These are phyloP conservation scores for Tremella mesenterica DNA, from an alignment of 768 basidiomycete species.

Conservation along the genomic window DNA sequence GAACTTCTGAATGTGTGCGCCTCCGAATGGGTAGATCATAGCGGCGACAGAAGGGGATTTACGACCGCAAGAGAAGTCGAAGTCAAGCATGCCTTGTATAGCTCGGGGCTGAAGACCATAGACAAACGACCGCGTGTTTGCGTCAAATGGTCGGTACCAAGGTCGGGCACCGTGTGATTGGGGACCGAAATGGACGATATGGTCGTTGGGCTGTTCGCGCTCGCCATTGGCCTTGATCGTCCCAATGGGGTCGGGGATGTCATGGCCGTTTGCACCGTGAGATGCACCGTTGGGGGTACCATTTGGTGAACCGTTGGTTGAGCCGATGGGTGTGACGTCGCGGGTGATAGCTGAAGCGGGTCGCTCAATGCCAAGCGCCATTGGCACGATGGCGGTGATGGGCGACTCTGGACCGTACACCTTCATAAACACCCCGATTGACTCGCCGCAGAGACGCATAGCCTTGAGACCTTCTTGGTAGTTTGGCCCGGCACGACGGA, in stretches of 20 bases:
- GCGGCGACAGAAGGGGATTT: conserved; percentile 85
- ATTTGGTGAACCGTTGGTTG: conserved; percentile 43
- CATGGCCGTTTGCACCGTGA: conserved; percentile 28
- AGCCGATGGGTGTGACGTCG: conserved; percentile 47
- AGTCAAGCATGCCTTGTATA: conserved; percentile 97
- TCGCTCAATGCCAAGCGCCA: conserved; percentile 77
- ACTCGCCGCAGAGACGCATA: conserved; percentile 91
- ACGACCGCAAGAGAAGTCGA: conserved; percentile 96
- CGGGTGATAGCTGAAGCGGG: conserved; percentile 47
- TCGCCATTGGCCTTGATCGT: conserved; percentile 67
- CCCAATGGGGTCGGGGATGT: conserved; percentile 49
- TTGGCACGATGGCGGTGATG: conserved; percentile 96
- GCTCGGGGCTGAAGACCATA: conserved; percentile 98
- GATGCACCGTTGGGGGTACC: conserved; percentile 33
- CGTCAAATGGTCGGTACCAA: conserved; percentile 84
- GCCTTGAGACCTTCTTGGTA: conserved; percentile 99
- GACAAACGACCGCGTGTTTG: conserved; percentile 87
- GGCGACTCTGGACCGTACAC: conserved; percentile 98
- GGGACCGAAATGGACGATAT: conserved; percentile 78
- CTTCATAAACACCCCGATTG: conserved; percentile 89
- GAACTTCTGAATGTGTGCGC: conserved; percentile 99
- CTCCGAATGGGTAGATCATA: conserved; percentile 99
- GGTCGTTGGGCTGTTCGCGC: conserved; percentile 74
- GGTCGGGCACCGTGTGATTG: conserved; percentile 53
- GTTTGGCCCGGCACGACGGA: conserved; percentile 97